Percentiles rank a stretch among this genome's conserved stretches.
Evolutionary conservation across 495 filamentous ascomycete genomes (phyloP).

Genomic region (Letharia columbiana): DNA sequence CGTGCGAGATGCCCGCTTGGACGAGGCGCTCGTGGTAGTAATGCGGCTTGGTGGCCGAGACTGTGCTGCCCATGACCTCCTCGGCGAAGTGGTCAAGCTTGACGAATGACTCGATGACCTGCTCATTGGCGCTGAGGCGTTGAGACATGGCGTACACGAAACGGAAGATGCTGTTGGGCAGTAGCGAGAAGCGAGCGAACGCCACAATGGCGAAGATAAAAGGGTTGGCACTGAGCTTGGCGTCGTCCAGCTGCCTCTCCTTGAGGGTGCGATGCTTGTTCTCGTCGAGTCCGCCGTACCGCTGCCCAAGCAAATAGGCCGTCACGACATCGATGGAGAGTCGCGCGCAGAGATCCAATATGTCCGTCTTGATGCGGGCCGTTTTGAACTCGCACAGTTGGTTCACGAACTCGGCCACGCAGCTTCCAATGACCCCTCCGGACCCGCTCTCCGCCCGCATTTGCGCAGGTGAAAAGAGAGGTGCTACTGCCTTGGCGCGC

Average conservation of each 20-base stretch:
- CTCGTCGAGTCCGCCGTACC: constrained; percentile 15
- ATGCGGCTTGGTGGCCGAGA: constrained; percentile 23
- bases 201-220: constrained; percentile 42
- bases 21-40: constrained; percentile 42
- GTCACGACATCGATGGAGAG: constrained; percentile 16
- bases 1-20: constrained; percentile 32
- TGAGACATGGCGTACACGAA: constrained; percentile 8
- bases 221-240: constrained; percentile 13
- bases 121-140: constrained; percentile 2
- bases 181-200: constrained; percentile 13
- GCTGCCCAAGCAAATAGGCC: constrained; percentile 11
- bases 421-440: constrained; percentile 9
- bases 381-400: constrained; percentile 6
- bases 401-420: constrained; percentile 14
- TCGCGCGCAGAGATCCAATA: constrained; percentile 12
- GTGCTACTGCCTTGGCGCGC: constrained; percentile 41
- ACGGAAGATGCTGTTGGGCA: constrained; percentile 16
- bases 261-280: neutral
- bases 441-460: constrained; percentile 11
- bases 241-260: constrained; percentile 2
- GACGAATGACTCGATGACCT: constrained; percentile 6
- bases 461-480: constrained; percentile 33
- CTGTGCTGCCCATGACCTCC: constrained; percentile 28
- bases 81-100: constrained; percentile 41
- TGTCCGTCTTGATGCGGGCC: constrained; percentile 4